Percentiles rank a stretch among this genome's conserved stretches.
These are phyloP conservation scores for Ceratobasidium sp. DNA, from an alignment of 1,284 basidiomycete species.

Conservation along the genomic window DNA sequence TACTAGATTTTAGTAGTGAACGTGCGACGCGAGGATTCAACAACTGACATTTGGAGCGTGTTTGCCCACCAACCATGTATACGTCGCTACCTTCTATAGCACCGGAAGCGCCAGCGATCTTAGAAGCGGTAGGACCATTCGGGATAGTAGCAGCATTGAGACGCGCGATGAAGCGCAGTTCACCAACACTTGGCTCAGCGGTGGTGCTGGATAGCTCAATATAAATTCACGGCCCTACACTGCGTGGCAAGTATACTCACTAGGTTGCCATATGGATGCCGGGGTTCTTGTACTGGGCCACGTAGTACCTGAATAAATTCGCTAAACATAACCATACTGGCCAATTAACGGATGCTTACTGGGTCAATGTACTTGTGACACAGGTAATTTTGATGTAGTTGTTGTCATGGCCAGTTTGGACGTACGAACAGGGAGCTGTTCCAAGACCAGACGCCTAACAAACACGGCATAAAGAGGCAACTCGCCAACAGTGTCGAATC, in stretches of 20 bases:
- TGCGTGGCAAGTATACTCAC: not conserved
- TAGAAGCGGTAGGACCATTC: constrained; percentile 59
- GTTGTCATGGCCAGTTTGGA: constrained; percentile 5
- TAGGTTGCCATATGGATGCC: constrained; percentile 49
- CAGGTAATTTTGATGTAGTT: constrained; percentile 44
- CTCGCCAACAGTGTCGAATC: not conserved
- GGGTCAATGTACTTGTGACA: constrained; percentile 43
- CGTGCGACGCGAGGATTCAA: too few species aligned
- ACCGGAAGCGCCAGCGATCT: constrained; percentile 54
- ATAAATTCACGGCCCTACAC: not conserved
- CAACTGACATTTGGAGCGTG: constrained; percentile 45
- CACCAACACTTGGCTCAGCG: constrained; percentile 62
- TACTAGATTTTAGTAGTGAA: not conserved
- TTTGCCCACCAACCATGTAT: constrained; percentile 42
- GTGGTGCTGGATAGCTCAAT: constrained; percentile 25
- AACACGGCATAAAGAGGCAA: too few species aligned
- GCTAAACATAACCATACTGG: not conserved
- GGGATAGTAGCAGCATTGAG: constrained; percentile 61
- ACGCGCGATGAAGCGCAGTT: constrained; percentile 66
- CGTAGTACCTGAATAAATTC: constrained; percentile 31
- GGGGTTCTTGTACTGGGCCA: constrained; percentile 45
- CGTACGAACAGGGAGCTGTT: constrained; percentile 28
- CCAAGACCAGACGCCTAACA: constrained; percentile 45
- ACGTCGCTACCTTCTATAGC: constrained; percentile 49
- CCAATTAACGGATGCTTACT: constrained; percentile 7